These are phyloP conservation scores for Moricandia arvensis DNA, from an alignment of 345 rosid genomes.

Conservation along the genomic window DNA sequence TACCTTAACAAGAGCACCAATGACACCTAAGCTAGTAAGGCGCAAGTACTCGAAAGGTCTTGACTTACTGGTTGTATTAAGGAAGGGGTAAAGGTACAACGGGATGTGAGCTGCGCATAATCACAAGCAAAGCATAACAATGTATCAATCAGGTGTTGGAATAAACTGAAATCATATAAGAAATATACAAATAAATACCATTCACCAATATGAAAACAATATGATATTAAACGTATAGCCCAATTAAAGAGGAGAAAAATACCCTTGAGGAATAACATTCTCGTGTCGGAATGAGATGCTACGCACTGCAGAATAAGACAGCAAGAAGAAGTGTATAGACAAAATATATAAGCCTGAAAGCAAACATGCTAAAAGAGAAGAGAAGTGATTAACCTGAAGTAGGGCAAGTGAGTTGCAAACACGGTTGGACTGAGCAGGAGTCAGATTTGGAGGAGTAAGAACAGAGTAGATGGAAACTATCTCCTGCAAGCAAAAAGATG, in stretches of 20 bases:
- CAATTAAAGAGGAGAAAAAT: conserved; percentile 28
- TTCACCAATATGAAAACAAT: background rate
- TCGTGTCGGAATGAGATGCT: conserved; percentile 96
- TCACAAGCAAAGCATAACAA: background rate
- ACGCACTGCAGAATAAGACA: conserved; percentile 69
- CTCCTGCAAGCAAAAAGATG: conserved; percentile 54
- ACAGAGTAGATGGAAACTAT: conserved; percentile 95
- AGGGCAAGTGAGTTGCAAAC: conserved; percentile 98
- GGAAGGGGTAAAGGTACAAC: conserved; percentile 87
- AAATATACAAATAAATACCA: background rate
- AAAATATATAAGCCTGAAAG: background rate
- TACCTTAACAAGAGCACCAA: conserved; percentile 99
- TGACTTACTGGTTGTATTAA: conserved; percentile 91
- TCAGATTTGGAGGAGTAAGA: conserved; percentile 85
- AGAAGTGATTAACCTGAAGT: conserved; percentile 64
- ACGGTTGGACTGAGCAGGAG: conserved; percentile 91
- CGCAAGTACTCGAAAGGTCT: conserved; percentile 95
- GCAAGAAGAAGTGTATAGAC: background rate
- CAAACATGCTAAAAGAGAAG: background rate
- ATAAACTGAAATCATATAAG: background rate
- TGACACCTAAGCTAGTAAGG: conserved; percentile 97
- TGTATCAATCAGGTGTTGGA: background rate
- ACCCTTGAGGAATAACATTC: conserved; percentile 93
- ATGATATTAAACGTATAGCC: background rate
- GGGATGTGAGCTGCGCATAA: conserved; percentile 87